phyloP scores from a whole-genome alignment of 805 yeast genomes.

The Lachancea sp. region DNA sequence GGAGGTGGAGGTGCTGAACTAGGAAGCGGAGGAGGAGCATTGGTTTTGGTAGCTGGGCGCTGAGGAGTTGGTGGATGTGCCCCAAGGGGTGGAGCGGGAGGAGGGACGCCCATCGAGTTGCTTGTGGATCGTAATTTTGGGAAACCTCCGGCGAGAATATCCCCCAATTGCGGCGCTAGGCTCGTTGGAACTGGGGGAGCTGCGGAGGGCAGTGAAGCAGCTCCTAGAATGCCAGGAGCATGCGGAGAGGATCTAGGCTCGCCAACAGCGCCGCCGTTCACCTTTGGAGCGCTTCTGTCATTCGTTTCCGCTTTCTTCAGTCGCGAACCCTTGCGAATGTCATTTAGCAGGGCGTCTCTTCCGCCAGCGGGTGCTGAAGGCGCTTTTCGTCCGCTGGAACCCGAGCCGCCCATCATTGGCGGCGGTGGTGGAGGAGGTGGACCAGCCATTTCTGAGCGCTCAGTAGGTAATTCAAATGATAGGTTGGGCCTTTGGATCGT shows the following conservation, averaged over 20 bases:
- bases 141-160: conserved; percentile 1
- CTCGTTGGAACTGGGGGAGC: conserved; percentile 19
- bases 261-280: conserved; percentile 34
- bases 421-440: conserved; percentile 51
- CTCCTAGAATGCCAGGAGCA: conserved; percentile 16
- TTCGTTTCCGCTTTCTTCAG: conserved; percentile 59
- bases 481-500: background rate
- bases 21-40: conserved; percentile 19
- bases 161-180: conserved; percentile 16
- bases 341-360: conserved; percentile 63
- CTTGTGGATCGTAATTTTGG: conserved; percentile 11
- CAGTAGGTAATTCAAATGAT: background rate
- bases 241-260: background rate
- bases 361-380: conserved; percentile 35
- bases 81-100: conserved; percentile 7
- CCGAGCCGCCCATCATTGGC: conserved; percentile 44
- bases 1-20: conserved; percentile 29
- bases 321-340: conserved; percentile 64
- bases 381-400: conserved; percentile 30
- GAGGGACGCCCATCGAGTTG: conserved; percentile 9
- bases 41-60: background rate
- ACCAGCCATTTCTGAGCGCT: conserved; percentile 32
- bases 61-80: too few species aligned
- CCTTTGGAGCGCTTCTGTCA: conserved; percentile 57
- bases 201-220: conserved; percentile 29